Conservation (phyloP, 2,329 filamentous ascomycete species). For the Rhynchosporium agropyri region DNA sequence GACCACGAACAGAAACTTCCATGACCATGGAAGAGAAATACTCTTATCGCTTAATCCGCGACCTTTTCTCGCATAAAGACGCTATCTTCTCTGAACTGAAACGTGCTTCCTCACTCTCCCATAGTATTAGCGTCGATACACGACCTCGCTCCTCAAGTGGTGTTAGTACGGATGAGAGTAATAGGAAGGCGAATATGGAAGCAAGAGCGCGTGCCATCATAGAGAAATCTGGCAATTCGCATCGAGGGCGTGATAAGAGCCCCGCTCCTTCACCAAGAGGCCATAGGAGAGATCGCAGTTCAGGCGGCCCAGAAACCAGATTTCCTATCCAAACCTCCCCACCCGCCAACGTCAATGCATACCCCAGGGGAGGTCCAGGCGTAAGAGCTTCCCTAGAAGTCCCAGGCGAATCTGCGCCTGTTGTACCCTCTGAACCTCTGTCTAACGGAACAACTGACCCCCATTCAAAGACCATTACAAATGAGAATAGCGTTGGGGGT, state of each 20-base stretch:
- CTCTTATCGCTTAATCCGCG: slow-evolving; percentile 84
- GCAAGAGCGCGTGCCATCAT: slow-evolving; percentile 85
- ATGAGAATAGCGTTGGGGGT: background rate
- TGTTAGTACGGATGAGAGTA: slow-evolving; percentile 94
- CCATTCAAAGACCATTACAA: slow-evolving; percentile 26
- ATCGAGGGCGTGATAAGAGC: slow-evolving; percentile 71
- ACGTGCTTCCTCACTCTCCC: slow-evolving; percentile 74
- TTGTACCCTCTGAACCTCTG: slow-evolving; percentile 23
- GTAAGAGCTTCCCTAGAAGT: slow-evolving; percentile 70
- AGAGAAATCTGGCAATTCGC: slow-evolving; percentile 50
- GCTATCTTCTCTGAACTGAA: slow-evolving; percentile 95
- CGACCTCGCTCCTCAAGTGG: slow-evolving; percentile 85
- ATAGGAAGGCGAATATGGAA: slow-evolving; percentile 90
- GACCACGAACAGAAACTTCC: slow-evolving; percentile 83
- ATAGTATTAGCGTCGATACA: slow-evolving; percentile 61
- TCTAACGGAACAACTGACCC: slow-evolving; percentile 25
- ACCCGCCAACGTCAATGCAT: slow-evolving; percentile 52
- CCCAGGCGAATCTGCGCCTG: slow-evolving; percentile 27
- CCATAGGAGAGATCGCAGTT: slow-evolving; percentile 81
- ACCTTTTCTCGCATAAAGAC: slow-evolving; percentile 92
- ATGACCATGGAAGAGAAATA: slow-evolving; percentile 96
- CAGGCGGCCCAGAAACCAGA: slow-evolving; percentile 71
- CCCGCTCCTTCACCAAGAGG: slow-evolving; percentile 64
- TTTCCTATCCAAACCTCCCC: slow-evolving; percentile 79
- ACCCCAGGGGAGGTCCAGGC: slow-evolving; percentile 38